phyloP scores from a whole-genome alignment of 2,329 filamentous ascomycete genomes.

The Pestalotiopsis sp. region DNA sequence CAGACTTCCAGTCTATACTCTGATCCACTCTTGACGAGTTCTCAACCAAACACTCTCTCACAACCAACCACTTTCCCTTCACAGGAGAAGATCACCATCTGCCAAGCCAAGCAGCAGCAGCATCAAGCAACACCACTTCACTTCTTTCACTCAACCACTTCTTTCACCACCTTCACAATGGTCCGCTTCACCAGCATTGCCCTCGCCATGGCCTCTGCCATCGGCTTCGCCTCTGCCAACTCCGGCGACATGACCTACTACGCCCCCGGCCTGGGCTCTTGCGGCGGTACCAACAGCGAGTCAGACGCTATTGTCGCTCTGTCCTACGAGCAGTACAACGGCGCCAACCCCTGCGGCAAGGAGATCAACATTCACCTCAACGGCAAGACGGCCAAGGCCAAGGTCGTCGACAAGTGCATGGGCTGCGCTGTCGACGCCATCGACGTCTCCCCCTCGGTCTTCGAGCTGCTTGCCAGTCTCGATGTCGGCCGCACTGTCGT shows the following conservation, averaged over 20 bases:
- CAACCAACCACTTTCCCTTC: not conserved
- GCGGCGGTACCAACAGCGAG: slow-evolving; percentile 10
- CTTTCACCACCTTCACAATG: slow-evolving; percentile 5
- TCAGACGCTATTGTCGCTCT: slow-evolving; percentile 13
- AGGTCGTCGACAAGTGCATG: slow-evolving; percentile 34
- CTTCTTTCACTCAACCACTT: not conserved
- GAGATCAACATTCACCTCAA: slow-evolving; percentile 18
- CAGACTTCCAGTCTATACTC: not conserved
- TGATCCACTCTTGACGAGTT: slow-evolving; percentile 6
- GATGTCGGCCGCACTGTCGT: slow-evolving; percentile 27
- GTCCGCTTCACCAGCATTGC: slow-evolving; percentile 6
- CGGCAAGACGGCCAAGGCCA: slow-evolving; percentile 26
- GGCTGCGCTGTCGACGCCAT: slow-evolving; percentile 27
- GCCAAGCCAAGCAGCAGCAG: not conserved
- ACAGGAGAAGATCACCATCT: not conserved
- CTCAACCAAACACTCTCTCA: not conserved
- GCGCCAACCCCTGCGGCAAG: slow-evolving; percentile 18
- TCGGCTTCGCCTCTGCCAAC: slow-evolving; percentile 7
- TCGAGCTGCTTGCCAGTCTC: slow-evolving; percentile 25
- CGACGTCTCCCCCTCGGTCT: slow-evolving; percentile 34
- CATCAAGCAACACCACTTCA: not conserved
- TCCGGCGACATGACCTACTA: slow-evolving; percentile 16
- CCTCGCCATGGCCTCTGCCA: slow-evolving; percentile 7
- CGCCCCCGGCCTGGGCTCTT: slow-evolving; percentile 11
- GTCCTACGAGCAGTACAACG: not conserved